phyloP scores from a whole-genome alignment of 1,284 basidiomycete genomes.

The Boletus smithii region DNA sequence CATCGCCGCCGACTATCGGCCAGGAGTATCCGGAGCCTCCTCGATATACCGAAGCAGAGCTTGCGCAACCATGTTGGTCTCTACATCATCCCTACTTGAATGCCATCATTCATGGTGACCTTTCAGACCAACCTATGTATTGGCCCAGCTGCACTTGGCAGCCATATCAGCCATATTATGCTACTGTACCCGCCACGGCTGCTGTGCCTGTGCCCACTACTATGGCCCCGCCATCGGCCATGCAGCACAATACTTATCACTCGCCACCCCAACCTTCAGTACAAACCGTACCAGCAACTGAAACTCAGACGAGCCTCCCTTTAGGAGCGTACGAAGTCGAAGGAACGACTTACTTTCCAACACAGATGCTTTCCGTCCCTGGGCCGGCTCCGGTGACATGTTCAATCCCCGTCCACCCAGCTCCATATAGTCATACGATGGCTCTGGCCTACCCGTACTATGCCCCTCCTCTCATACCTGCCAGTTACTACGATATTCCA shows the following conservation, averaged over 20 bases:
- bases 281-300: not conserved
- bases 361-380: slow-evolving; percentile 2
- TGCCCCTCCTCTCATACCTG: slow-evolving; percentile 4
- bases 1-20: slow-evolving; percentile 11
- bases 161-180: slow-evolving; percentile 32
- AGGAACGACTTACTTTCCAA: slow-evolving; percentile 37
- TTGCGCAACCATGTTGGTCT: slow-evolving; percentile 32
- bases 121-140: slow-evolving; percentile 14
- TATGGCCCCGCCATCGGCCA: not conserved
- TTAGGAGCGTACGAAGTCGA: slow-evolving; percentile 28
- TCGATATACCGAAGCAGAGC: slow-evolving; percentile 36
- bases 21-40: slow-evolving; percentile 20
- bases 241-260: slow-evolving; percentile 5
- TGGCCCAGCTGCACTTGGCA: slow-evolving; percentile 19
- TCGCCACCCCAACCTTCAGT: not conserved
- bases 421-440: slow-evolving; percentile 8
- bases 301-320: slow-evolving; percentile 10
- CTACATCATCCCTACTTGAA: not conserved
- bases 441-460: slow-evolving; percentile 11
- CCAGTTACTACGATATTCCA: slow-evolving; percentile 4
- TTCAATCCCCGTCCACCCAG: slow-evolving; percentile 11
- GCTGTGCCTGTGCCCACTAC: not conserved
- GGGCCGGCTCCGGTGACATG: slow-evolving; percentile 4
- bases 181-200: slow-evolving; percentile 14
- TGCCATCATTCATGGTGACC: not conserved